Conservation (phyloP, 1,284 basidiomycete genomes). For the Trametes sp. region DNA sequence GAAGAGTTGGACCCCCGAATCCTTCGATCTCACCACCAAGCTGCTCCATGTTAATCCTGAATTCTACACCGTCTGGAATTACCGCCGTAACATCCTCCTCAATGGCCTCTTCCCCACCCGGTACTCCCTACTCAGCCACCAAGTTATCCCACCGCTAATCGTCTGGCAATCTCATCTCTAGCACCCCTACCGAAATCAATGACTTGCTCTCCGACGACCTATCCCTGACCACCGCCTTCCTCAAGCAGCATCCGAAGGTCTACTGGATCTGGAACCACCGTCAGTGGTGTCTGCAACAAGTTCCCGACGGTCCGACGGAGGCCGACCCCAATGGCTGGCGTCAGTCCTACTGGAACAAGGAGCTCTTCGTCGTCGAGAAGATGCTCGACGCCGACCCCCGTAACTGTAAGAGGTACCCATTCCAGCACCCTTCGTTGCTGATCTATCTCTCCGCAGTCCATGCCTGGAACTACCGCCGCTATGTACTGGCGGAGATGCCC, state of each 20-base stretch:
- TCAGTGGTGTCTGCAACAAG: slow-evolving; percentile 88
- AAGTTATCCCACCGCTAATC: slow-evolving; percentile 11
- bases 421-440: background rate
- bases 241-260: slow-evolving; percentile 89
- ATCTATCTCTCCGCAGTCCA: slow-evolving; percentile 65
- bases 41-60: slow-evolving; percentile 88
- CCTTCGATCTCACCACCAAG: slow-evolving; percentile 76
- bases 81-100: slow-evolving; percentile 80
- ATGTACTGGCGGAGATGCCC: slow-evolving; percentile 78
- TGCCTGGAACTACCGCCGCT: slow-evolving; percentile 92
- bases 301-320: slow-evolving; percentile 73
- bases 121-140: slow-evolving; percentile 45
- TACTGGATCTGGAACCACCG: slow-evolving; percentile 99
- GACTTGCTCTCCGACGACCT: slow-evolving; percentile 76
- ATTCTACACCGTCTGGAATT: slow-evolving; percentile 95
- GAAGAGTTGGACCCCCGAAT: slow-evolving; percentile 70
- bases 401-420: slow-evolving; percentile 74
- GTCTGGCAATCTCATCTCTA: slow-evolving; percentile 39
- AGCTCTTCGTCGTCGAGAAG: slow-evolving; percentile 87
- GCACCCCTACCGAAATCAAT: slow-evolving; percentile 69
- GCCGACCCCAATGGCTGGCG: slow-evolving; percentile 69
- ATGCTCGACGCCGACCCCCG: slow-evolving; percentile 89
- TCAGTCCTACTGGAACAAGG: slow-evolving; percentile 80
- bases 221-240: slow-evolving; percentile 79
- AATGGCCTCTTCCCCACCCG: slow-evolving; percentile 74